Conservation (phyloP, 208 protist genomes). For the Naegleria gruberi region DNA sequence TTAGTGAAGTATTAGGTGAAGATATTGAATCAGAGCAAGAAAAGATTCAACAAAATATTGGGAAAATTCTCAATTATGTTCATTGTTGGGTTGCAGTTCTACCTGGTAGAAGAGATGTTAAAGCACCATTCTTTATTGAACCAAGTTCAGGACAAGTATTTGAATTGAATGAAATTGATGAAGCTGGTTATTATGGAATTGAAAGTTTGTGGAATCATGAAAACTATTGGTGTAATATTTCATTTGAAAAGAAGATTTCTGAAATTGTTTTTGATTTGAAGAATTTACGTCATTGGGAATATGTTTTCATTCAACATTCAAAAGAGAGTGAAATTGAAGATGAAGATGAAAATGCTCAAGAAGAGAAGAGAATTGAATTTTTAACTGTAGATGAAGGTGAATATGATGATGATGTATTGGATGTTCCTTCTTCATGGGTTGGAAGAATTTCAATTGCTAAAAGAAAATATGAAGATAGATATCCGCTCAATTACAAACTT, state of each 20-base stretch:
- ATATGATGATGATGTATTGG: conserved; percentile 25
- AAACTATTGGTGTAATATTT: conserved; percentile 76
- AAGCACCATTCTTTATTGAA: conserved; percentile 62
- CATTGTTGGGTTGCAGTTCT: conserved; percentile 77
- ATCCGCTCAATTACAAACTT: conserved; percentile 56
- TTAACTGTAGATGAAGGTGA: conserved; percentile 28
- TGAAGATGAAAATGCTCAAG: conserved; percentile 25
- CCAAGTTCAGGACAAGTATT: conserved; percentile 63
- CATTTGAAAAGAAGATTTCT: conserved; percentile 24
- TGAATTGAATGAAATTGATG: conserved; percentile 29
- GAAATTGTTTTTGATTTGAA: conserved; percentile 44
- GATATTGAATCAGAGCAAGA: background rate
- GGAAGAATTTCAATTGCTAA: conserved; percentile 54
- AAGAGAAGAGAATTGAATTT: background rate
- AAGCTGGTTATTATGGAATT: conserved; percentile 61
- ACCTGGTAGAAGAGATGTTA: conserved; percentile 52
- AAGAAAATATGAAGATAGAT: conserved; percentile 65
- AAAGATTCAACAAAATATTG: background rate
- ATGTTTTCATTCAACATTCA: conserved; percentile 46
- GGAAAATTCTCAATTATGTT: conserved; percentile 10
- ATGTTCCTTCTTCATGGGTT: conserved; percentile 60
- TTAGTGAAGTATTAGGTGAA: background rate
- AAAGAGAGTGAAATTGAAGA: conserved; percentile 32
- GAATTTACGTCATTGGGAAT: conserved; percentile 63
- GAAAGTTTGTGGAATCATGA: conserved; percentile 73